Evolutionary conservation across 148 eudicot genomes (phyloP).

Genomic region (Rhododendron vialii): DNA sequence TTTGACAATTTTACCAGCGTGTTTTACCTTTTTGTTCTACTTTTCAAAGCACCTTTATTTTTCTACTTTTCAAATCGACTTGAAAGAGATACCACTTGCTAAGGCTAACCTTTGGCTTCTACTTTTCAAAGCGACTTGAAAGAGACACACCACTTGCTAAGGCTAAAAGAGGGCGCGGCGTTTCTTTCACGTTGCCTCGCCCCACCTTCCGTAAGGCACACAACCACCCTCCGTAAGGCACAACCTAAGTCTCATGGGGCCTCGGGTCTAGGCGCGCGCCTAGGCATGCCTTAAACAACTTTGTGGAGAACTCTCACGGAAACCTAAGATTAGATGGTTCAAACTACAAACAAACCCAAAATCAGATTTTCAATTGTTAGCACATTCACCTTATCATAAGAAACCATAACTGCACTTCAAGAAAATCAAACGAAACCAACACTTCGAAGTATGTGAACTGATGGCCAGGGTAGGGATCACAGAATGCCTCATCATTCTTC

Average conservation of each 20-base stretch:
- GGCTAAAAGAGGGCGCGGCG: neutral
- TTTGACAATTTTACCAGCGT: neutral
- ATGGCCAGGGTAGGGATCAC: neutral
- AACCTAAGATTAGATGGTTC: neutral
- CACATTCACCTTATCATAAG: neutral
- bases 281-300: neutral
- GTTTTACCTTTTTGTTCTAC: neutral
- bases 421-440: neutral
- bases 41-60: neutral
- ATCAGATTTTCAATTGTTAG: neutral
- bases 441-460: neutral
- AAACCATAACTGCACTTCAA: neutral
- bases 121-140: neutral
- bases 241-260: neutral
- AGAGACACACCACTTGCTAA: neutral
- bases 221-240: neutral
- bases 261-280: neutral
- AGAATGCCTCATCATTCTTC: neutral
- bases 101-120: neutral
- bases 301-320: neutral
- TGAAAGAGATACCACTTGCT: neutral
- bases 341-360: neutral
- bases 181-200: neutral
- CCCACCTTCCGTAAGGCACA: neutral
- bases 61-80: neutral